These are phyloP conservation scores for Tuber melanosporum DNA, from an alignment of 495 filamentous ascomycete species.

Conservation along the genomic window DNA sequence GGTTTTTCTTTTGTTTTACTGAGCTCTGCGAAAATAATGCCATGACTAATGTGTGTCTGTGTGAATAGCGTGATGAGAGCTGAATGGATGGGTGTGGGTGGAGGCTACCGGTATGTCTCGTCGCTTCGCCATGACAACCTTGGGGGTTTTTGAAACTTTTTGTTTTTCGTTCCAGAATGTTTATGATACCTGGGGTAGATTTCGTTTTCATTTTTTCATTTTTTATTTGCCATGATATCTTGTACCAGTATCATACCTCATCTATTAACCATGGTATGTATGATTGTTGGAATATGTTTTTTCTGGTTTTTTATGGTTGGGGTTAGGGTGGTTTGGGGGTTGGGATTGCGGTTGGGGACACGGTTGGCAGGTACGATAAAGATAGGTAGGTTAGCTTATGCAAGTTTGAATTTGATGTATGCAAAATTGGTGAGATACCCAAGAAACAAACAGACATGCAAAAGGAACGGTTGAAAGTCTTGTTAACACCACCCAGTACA, in stretches of 20 bases:
- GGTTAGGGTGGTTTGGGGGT: background rate
- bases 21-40: background rate
- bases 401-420: background rate
- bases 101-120: background rate
- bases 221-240: constrained; percentile 3
- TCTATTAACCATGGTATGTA: background rate
- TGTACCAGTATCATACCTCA: background rate
- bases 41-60: background rate
- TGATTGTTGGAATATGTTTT: constrained; percentile 3
- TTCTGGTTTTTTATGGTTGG: background rate
- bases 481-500: too few species aligned
- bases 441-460: background rate
- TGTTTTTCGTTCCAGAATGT: constrained; percentile 15
- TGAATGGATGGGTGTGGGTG: background rate
- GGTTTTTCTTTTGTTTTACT: background rate
- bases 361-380: background rate
- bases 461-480: background rate
- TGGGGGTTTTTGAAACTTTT: background rate
- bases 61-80: background rate
- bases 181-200: constrained; percentile 9
- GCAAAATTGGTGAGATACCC: background rate
- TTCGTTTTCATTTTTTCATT: constrained; percentile 4
- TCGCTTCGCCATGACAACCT: constrained; percentile 4
- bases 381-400: background rate
- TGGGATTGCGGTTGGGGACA: background rate